Evolutionary conservation across 1,139 yeast species (phyloP), one percentile per base, ranked within the genome.

Genomic region (Suhomyces bokatorum): DNA sequence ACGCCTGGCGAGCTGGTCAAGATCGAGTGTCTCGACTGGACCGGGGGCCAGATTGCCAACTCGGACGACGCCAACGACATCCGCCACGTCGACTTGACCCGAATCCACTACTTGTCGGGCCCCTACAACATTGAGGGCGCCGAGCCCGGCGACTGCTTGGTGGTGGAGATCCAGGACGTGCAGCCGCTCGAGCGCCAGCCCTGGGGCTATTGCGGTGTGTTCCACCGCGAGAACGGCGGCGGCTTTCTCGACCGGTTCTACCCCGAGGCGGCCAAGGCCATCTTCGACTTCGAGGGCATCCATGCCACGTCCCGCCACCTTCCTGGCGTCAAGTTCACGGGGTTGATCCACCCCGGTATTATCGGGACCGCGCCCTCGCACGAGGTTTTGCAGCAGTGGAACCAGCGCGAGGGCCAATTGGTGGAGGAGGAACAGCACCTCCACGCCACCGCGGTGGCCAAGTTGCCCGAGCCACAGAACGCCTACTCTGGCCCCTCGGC

Each of bases 11-110:
- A 71, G 50, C 61, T 73, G 4, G 73, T 71, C 48, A 75, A 73
- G 48, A 61, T 75, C 32, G 80, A 75, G 51, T 75, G 80, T 46
- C 61, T 76, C 39, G 81, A 75, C 49, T 75, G 80, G 80, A 76
- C 80, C 9, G 80, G 80, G 11, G 75, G 75, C 42, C 80, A 75
- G 56, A 66, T 75, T 44, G 59, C 59, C n/a, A 73, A 75, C 56
- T 62, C 64, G 50, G 80, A 75, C 48, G 54, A 59, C 32, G 79
- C 80, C 22, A 77, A 75, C 54, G 80, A 75, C 50, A 61, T 75
- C 48, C 64, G 59, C 48, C 52, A 71, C 47, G 73, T 69, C 35
- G 80, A 75, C 53, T 60, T 75, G 35, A 64, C 74, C 4, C 58
- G 66, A 43, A 72, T 75, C 43, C 80, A 75, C 51, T 75, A 74